Base-by-base conservation (phyloP, 2,329 filamentous ascomycete species). In the Thielaviopsis punctulata region DNA sequence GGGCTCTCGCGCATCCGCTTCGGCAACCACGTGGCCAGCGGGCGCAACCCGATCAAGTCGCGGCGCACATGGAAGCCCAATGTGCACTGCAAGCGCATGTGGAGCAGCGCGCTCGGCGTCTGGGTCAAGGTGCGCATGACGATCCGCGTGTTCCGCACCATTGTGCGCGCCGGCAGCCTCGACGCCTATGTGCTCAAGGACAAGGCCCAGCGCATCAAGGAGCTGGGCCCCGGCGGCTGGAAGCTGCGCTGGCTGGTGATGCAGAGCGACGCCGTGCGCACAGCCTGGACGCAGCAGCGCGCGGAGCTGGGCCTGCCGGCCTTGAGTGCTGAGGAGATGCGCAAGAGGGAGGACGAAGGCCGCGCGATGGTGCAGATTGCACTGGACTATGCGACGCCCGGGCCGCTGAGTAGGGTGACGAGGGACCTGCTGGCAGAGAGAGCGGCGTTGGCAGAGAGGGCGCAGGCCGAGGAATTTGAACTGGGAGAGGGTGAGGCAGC, bases 221-320 rank as follows among this genome's bases (percentile, higher is more conserved):
- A 95, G 66, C 72, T 98, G 53, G 92, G 92, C 4, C 80, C 90
- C 50, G 83, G 83, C 58, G 92, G 92, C 6, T 98, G 92, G 92
- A 79, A 82, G 60, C 69, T 98, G 61, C 73, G 92, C 58, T 95
- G 88, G 85, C 77, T 85, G 56, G 72, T 98, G 56, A 87, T 95
- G 82, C 86, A 90, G 69, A 88, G 80, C 4, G 61, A 62, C 1
- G 68, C 69, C 19, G 75, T 93, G 49, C 79, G 80, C 64, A 73
- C 75, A 58, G 71, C 76, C 58, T 85, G 88, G 62, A 73, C 75
- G 43, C 64, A 68, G 48, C 73, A 95, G 69, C 72, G 87, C 56
- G 68, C 71, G 54, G 69, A 69, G 19, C 64, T 92, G 48, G 85
- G 86, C 0, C 62, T 95, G 54, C 60, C 64, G 49, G 65, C 66